Conservation (phyloP, 106 monocot genomes). For the Posidonia australis region DNA sequence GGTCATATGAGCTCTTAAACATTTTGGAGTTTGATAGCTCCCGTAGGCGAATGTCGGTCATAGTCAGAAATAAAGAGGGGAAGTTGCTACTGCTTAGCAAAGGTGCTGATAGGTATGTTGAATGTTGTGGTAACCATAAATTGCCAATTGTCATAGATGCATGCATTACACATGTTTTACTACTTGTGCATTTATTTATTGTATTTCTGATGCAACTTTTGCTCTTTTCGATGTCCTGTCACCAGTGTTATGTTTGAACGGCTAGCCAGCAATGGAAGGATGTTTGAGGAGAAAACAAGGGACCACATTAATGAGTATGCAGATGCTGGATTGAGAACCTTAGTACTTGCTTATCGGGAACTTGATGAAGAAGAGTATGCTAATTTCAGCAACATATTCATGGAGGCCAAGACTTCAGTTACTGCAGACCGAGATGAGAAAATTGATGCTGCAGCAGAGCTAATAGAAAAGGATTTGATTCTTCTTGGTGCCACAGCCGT, state of each 20-base stretch:
- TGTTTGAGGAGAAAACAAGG: conserved; percentile 57
- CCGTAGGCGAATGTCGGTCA: conserved; percentile 86
- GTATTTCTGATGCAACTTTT: background rate
- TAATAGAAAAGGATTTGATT: conserved; percentile 71
- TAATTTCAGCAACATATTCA: conserved; percentile 48
- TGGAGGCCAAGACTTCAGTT: conserved; percentile 67
- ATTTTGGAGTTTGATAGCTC: conserved; percentile 84
- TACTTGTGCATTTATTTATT: background rate
- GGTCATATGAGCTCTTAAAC: conserved; percentile 73
- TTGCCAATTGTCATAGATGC: too few species aligned
- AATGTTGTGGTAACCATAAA: background rate
- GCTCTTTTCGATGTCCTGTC: background rate
- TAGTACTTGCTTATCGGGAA: conserved; percentile 87
- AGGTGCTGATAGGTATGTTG: conserved; percentile 82
- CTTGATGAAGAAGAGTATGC: conserved; percentile 60
- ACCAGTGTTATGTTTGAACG: conserved; percentile 86
- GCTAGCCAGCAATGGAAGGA: conserved; percentile 48
- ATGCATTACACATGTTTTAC: background rate
- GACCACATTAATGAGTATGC: conserved; percentile 79
- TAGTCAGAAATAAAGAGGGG: conserved; percentile 58
- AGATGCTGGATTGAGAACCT: conserved; percentile 88
- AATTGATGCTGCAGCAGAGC: conserved; percentile 65
- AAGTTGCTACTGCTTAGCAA: conserved; percentile 71
- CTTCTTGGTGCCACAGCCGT: conserved; percentile 96
- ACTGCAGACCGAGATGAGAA: conserved; percentile 81